Percentiles rank a stretch among this genome's conserved stretches.
Evolutionary conservation across 2,329 filamentous ascomycete species (phyloP).

Genomic region (Colletotrichum sp.): DNA sequence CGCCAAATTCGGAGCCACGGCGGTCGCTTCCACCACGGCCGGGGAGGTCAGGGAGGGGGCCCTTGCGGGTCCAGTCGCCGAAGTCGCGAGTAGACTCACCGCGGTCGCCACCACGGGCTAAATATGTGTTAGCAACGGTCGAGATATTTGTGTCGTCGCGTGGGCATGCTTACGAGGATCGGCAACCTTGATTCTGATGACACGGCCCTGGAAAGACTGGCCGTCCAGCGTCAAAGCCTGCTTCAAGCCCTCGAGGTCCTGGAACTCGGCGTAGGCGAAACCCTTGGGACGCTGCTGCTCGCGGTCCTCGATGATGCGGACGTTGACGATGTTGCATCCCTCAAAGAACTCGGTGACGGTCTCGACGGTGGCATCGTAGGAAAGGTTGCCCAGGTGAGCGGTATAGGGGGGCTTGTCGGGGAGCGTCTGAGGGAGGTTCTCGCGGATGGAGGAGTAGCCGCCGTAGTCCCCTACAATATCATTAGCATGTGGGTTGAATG

Average conservation of each 20-base stretch:
- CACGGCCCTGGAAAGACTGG: constrained; percentile 82
- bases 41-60: constrained; percentile 80
- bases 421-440: constrained; percentile 56
- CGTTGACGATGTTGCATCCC: constrained; percentile 84
- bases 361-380: constrained; percentile 87
- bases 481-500: not conserved
- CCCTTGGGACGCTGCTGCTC: constrained; percentile 94
- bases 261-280: constrained; percentile 97
- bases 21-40: constrained; percentile 49
- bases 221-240: constrained; percentile 86
- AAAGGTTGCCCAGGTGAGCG: constrained; percentile 94
- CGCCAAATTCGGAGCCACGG: constrained; percentile 55
- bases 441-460: constrained; percentile 51
- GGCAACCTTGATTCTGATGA: constrained; percentile 92
- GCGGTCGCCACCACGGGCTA: constrained; percentile 82
- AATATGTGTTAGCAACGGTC: constrained; percentile 37
- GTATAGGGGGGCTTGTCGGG: constrained; percentile 94
- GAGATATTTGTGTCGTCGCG: not conserved
- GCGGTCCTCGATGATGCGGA: constrained; percentile 97
- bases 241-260: constrained; percentile 85
- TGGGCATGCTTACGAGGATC: constrained; percentile 84
- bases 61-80: constrained; percentile 91
- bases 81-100: constrained; percentile 78
- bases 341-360: constrained; percentile 87
- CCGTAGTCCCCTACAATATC: constrained; percentile 15